Evolutionary conservation across 805 yeast species (phyloP).

Genomic region (Sugiyamaella americana): DNA sequence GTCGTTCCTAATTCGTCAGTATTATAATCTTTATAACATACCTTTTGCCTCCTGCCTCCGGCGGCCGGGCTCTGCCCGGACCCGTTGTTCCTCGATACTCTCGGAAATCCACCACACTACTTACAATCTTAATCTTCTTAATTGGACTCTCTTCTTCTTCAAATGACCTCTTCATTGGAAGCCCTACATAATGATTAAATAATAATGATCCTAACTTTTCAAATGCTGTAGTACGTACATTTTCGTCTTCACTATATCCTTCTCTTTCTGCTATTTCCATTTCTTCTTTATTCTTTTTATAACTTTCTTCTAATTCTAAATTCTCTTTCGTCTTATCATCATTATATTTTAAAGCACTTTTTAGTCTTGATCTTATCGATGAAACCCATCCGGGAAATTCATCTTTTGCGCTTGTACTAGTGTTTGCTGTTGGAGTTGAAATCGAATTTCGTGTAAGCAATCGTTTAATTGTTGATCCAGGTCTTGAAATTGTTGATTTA

Average conservation of each 20-base stretch:
- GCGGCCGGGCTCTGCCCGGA: too few relatives aligned
- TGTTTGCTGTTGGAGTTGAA: too few relatives aligned
- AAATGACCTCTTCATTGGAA: too few relatives aligned
- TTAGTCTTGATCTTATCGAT: slow-evolving; percentile 3
- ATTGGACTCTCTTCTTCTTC: not conserved
- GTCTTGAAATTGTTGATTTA: too few relatives aligned
- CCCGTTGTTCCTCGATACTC: too few relatives aligned
- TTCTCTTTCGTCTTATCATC: slow-evolving; percentile 10
- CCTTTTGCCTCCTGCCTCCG: too few relatives aligned
- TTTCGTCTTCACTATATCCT: slow-evolving; percentile 4
- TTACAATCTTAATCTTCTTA: not conserved
- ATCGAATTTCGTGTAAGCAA: too few relatives aligned
- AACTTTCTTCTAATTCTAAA: slow-evolving; percentile 12
- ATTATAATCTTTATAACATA: not conserved
- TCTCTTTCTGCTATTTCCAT: slow-evolving; percentile 10
- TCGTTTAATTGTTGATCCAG: too few relatives aligned
- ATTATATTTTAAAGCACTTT: slow-evolving; percentile 7
- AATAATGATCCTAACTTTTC: slow-evolving; percentile 11
- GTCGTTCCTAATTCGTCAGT: slow-evolving; percentile 2
- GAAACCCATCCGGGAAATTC: slow-evolving; percentile 7
- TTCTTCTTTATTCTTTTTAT: slow-evolving; percentile 12
- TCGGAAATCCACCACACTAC: too few relatives aligned
- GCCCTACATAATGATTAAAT: not conserved
- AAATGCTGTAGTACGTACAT: slow-evolving; percentile 7
- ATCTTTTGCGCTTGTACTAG: slow-evolving; percentile 3